phyloP scores from a whole-genome alignment of 2,329 filamentous ascomycete species.

The Aspergillus hortae region DNA sequence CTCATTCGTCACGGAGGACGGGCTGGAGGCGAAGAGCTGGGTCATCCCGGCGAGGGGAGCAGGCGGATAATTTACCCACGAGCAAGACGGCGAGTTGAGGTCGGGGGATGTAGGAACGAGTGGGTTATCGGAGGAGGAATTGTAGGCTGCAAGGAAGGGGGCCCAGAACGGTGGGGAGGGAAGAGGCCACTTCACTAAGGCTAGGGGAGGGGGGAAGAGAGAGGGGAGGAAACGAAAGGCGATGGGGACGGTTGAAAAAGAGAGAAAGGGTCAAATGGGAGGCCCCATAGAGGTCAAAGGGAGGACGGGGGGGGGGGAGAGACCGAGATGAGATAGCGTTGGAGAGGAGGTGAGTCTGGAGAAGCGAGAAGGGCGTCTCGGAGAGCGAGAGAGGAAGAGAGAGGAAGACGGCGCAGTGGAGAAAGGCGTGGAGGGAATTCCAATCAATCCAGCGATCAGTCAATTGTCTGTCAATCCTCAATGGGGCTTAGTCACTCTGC shows the following conservation, averaged over 20 bases:
- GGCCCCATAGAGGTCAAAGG: background rate
- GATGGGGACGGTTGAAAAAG: constrained; percentile 2
- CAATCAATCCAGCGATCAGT: too few species aligned
- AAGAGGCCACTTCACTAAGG: background rate
- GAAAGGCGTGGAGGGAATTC: too few species aligned
- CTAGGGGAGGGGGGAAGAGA: constrained; percentile 3
- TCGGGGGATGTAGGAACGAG: background rate
- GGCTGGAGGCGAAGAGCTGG: constrained; percentile 40
- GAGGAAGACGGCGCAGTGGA: too few species aligned
- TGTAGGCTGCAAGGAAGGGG: constrained; percentile 7
- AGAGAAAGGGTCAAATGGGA: background rate
- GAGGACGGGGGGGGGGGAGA: background rate
- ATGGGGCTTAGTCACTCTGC: too few species aligned
- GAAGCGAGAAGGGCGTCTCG: background rate
- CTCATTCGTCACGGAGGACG: constrained; percentile 42
- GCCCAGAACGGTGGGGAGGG: constrained; percentile 10
- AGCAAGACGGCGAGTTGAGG: constrained; percentile 10
- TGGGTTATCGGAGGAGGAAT: constrained; percentile 14
- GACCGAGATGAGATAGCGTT: background rate
- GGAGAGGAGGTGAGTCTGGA: background rate
- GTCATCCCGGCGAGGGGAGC: constrained; percentile 33
- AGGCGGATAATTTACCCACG: background rate
- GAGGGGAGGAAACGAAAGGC: constrained; percentile 7
- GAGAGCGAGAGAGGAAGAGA: too few species aligned
- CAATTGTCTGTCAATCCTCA: too few species aligned